Evolutionary conservation across 768 basidiomycete species (phyloP).

Genomic region (Fomitopsis serialis): DNA sequence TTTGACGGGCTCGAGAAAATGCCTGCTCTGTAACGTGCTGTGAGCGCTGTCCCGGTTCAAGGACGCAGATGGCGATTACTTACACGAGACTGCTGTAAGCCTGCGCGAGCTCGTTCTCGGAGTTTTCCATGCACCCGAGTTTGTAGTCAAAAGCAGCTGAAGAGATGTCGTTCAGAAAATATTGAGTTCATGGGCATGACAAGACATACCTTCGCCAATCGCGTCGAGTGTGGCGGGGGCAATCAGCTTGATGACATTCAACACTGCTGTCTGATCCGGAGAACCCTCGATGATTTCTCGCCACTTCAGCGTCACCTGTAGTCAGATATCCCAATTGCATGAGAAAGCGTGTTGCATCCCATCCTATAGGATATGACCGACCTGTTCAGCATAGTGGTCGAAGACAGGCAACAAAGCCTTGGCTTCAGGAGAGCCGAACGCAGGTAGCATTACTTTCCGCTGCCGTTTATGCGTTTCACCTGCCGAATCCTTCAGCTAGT

Average conservation of each 20-base stretch:
- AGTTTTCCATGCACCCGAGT: slow-evolving; percentile 45
- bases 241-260: slow-evolving; percentile 46
- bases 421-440: slow-evolving; percentile 38
- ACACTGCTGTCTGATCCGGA: slow-evolving; percentile 31
- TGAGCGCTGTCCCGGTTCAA: not conserved
- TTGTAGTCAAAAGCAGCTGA: slow-evolving; percentile 40
- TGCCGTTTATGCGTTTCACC: slow-evolving; percentile 24
- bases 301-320: slow-evolving; percentile 46
- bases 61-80: not conserved
- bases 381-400: slow-evolving; percentile 16
- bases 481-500: slow-evolving; percentile 1
- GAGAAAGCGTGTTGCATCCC: not conserved
- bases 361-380: slow-evolving; percentile 2
- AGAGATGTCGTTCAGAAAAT: too few species aligned
- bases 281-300: slow-evolving; percentile 43
- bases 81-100: slow-evolving; percentile 43
- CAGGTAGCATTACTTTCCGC: slow-evolving; percentile 31
- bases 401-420: slow-evolving; percentile 20
- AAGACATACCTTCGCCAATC: slow-evolving; percentile 29
- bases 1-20: slow-evolving; percentile 44
- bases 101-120: slow-evolving; percentile 47
- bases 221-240: slow-evolving; percentile 32
- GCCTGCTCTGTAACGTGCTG: slow-evolving; percentile 29
- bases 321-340: not conserved
- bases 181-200: too few species aligned